Percentiles rank a stretch among this genome's conserved stretches.
These are phyloP conservation scores for Aspergillus thermomutatus DNA, from an alignment of 2,329 filamentous ascomycete species.

Conservation along the genomic window DNA sequence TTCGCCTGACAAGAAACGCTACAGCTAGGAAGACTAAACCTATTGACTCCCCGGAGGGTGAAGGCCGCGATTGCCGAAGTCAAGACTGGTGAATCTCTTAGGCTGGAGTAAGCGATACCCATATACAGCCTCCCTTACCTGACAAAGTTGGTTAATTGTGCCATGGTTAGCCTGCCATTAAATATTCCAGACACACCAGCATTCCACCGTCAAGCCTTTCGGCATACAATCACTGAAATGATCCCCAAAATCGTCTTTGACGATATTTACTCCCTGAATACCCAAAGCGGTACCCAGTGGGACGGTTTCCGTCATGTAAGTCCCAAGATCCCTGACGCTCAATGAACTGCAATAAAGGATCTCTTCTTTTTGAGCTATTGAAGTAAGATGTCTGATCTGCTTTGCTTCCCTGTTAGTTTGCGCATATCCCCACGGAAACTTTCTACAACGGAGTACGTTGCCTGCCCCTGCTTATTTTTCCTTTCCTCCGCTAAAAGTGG, in stretches of 20 bases:
- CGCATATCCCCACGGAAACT: constrained; percentile 33
- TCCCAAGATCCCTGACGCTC: too few species aligned
- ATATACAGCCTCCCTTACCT: background rate
- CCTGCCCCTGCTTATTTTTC: background rate
- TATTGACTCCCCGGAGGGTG: constrained; percentile 54
- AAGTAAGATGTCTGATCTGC: too few species aligned
- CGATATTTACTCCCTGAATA: constrained; percentile 47
- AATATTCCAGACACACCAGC: constrained; percentile 50
- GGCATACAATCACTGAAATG: constrained; percentile 52
- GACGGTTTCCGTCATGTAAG: constrained; percentile 49
- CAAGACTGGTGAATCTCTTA: constrained; percentile 53
- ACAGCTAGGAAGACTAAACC: constrained; percentile 48
- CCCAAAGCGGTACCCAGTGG: constrained; percentile 49
- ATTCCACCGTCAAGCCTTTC: constrained; percentile 52
- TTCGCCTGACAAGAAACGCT: background rate
- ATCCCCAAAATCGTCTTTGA: constrained; percentile 38
- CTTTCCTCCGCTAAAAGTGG: background rate
- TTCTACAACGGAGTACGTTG: constrained; percentile 42
- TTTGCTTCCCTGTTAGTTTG: too few species aligned
- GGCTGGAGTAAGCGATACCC: constrained; percentile 53
- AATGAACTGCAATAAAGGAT: too few species aligned
- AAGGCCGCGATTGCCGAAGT: constrained; percentile 54
- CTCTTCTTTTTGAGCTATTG: too few species aligned
- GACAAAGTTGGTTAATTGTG: background rate
- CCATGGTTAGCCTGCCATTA: constrained; percentile 48